phyloP scores from a whole-genome alignment of 106 monocot species.

The Allium sativum region DNA sequence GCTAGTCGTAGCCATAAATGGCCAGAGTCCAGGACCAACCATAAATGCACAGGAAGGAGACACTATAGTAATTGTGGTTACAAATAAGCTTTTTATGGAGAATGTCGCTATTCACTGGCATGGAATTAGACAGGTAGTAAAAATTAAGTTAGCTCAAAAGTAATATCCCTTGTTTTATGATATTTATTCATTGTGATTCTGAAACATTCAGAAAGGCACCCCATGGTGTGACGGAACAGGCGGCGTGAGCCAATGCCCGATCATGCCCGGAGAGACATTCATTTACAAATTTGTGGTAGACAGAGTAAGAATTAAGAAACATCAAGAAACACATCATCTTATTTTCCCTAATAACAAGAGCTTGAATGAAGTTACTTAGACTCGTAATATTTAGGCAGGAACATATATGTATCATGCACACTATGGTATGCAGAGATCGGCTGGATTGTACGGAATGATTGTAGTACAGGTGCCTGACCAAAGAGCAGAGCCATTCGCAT shows the following conservation, averaged over 20 bases:
- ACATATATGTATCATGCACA: slow-evolving; percentile 85
- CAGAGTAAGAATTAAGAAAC: slow-evolving; percentile 25
- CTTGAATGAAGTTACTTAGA: not conserved
- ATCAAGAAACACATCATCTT: not conserved
- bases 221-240: slow-evolving; percentile 80
- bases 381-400: slow-evolving; percentile 38
- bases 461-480: slow-evolving; percentile 25
- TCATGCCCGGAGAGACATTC: slow-evolving; percentile 65
- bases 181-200: not conserved
- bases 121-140: slow-evolving; percentile 63
- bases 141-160: not conserved
- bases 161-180: not conserved
- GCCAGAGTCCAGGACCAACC: slow-evolving; percentile 59
- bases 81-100: slow-evolving; percentile 51
- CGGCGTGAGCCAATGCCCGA: slow-evolving; percentile 83
- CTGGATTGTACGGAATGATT: slow-evolving; percentile 68
- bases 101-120: slow-evolving; percentile 85
- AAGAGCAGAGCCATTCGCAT: slow-evolving; percentile 46
- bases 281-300: slow-evolving; percentile 72
- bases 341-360: not conserved
- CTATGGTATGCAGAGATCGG: slow-evolving; percentile 74
- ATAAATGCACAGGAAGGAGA: slow-evolving; percentile 70
- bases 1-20: slow-evolving; percentile 55
- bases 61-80: slow-evolving; percentile 50
- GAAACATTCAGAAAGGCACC: slow-evolving; percentile 41